A percentile compares a stretch with the other conserved stretches of the same genome.
phyloP scores from a whole-genome alignment of 140 eudicot genomes.

The Senecio squalidus region DNA sequence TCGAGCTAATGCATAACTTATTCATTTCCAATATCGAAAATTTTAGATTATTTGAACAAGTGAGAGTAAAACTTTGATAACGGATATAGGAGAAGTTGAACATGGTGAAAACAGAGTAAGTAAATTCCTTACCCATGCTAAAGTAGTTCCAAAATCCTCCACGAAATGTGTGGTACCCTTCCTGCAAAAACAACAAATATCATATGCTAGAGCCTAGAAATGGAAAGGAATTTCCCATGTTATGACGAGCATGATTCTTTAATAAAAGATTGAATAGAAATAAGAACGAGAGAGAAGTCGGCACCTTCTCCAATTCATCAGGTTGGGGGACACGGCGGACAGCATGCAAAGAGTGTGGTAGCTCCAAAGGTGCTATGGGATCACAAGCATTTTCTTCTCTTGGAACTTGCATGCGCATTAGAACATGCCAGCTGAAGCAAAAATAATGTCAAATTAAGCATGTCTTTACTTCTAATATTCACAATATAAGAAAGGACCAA shows the following conservation, averaged over 20 bases:
- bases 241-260: not conserved
- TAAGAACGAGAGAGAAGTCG: not conserved
- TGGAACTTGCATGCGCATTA: conserved; percentile 77
- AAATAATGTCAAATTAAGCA: not conserved
- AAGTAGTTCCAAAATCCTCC: conserved; percentile 99
- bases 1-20: too few species aligned
- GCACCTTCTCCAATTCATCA: conserved; percentile 55
- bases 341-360: conserved; percentile 92
- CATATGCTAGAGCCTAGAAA: not conserved
- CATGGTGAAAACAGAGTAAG: not conserved
- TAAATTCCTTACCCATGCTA: conserved; percentile 73
- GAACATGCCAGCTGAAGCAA: conserved; percentile 82
- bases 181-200: conserved; percentile 34
- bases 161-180: conserved; percentile 73
- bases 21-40: too few species aligned
- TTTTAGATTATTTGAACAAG: too few species aligned
- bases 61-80: too few species aligned
- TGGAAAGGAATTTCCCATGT: too few species aligned
- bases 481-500: not conserved
- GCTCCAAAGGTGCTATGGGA: conserved; percentile 82
- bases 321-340: conserved; percentile 49
- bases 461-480: not conserved
- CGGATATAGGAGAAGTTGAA: not conserved
- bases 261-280: not conserved
- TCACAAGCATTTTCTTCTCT: conserved; percentile 57